phyloP scores from a whole-genome alignment of 139 green algal species.

The Auxenochlorella protothecoides region DNA sequence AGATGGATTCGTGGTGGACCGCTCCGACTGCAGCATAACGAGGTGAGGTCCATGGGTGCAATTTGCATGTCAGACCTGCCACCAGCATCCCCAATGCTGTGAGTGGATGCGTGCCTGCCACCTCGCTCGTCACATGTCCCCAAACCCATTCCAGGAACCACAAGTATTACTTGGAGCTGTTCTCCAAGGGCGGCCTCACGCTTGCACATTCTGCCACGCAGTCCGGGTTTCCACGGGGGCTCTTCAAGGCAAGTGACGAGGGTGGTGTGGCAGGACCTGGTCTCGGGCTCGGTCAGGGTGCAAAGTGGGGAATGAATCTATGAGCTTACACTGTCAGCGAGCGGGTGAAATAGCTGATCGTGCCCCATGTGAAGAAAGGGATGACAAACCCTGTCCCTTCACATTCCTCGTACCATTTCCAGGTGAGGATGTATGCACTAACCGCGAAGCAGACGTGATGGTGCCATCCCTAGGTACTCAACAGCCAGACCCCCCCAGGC shows the following conservation, averaged over 20 bases:
- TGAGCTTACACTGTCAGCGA: too few relatives aligned
- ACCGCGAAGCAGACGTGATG: neutral
- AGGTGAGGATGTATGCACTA: conserved; percentile 21
- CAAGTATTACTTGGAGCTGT: conserved; percentile 21
- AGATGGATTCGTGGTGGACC: conserved; percentile 82
- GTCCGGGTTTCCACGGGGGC: conserved; percentile 18
- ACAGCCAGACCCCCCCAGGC: too few relatives aligned
- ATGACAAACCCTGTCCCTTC: too few relatives aligned
- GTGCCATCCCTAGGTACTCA: too few relatives aligned
- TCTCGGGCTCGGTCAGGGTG: neutral
- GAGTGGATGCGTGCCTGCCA: neutral
- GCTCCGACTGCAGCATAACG: conserved; percentile 78
- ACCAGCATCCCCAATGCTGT: neutral
- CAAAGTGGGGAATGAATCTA: too few relatives aligned
- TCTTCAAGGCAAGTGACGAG: conserved; percentile 16
- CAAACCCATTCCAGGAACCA: conserved; percentile 10
- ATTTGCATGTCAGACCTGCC: neutral
- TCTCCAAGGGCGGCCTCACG: conserved; percentile 12
- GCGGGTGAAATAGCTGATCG: neutral
- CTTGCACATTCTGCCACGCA: conserved; percentile 22
- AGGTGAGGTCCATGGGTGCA: conserved; percentile 19
- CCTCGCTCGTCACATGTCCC: neutral
- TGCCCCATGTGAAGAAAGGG: neutral
- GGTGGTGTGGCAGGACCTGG: neutral
- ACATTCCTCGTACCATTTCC: neutral